Conservation (phyloP, 306 rosid genomes). For the Vigna mungo region DNA sequence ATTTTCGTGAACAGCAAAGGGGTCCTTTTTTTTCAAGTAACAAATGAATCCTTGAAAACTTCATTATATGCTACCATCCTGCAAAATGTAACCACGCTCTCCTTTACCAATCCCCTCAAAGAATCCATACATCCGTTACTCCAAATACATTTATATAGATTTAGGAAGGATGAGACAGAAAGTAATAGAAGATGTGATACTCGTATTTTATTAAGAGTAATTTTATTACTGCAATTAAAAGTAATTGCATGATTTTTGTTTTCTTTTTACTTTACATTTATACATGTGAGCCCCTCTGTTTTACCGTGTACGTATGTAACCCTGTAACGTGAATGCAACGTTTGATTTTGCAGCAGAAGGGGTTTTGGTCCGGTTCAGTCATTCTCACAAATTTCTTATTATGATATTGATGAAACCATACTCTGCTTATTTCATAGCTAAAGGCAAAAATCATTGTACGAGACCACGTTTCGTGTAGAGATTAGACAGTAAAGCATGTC, state of each 20-base stretch:
- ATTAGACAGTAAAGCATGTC: constrained; percentile 50
- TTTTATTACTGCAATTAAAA: not conserved
- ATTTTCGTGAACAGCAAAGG: no score
- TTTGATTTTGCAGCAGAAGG: not conserved
- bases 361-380: not conserved
- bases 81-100: no score
- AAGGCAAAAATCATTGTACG: constrained; percentile 4
- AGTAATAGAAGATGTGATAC: no score
- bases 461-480: constrained; percentile 25
- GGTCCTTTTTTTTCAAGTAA: no score
- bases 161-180: no score
- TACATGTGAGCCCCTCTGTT: no score
- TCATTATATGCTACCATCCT: no score
- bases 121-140: no score
- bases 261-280: not conserved
- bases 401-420: not conserved
- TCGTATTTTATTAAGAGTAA: not conserved
- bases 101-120: no score
- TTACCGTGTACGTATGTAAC: not conserved
- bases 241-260: not conserved
- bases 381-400: not conserved
- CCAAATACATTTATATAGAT: no score
- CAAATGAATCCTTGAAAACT: no score
- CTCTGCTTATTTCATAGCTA: constrained; percentile 5
- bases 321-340: not conserved